Evolutionary conservation across 2,329 filamentous ascomycete genomes (phyloP).

Genomic region (Fusarium robinianum): DNA sequence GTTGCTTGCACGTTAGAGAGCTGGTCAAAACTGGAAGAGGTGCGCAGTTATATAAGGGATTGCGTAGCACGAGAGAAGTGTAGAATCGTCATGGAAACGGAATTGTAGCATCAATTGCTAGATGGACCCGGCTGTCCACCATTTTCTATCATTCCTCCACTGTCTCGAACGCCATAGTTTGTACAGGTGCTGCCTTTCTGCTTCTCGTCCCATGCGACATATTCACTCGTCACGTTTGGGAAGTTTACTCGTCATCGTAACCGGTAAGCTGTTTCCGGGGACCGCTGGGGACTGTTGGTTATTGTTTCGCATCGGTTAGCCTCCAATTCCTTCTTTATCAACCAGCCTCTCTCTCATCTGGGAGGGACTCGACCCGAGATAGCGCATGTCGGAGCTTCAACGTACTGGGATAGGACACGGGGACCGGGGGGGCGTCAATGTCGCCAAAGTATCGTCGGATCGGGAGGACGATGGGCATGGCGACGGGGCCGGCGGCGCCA

Average conservation of each 20-base stretch:
- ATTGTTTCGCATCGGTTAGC: slow-evolving; percentile 5
- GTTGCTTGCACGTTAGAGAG: slow-evolving; percentile 25
- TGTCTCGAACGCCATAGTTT: slow-evolving; percentile 34
- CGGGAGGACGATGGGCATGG: slow-evolving; percentile 73
- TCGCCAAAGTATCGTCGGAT: slow-evolving; percentile 76
- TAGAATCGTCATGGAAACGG: slow-evolving; percentile 25
- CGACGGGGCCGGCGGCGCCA: slow-evolving; percentile 72
- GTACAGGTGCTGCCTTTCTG: slow-evolving; percentile 29
- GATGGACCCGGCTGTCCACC: slow-evolving; percentile 26
- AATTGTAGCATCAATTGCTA: slow-evolving; percentile 38
- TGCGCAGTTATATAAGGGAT: slow-evolving; percentile 21
- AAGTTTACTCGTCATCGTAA: slow-evolving; percentile 59
- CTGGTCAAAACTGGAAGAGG: slow-evolving; percentile 15
- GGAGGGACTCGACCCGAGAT: background rate
- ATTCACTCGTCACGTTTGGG: slow-evolving; percentile 17
- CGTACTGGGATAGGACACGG: slow-evolving; percentile 92
- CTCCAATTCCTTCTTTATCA: slow-evolving; percentile 7
- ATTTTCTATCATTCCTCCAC: slow-evolving; percentile 26
- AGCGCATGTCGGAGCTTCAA: slow-evolving; percentile 24
- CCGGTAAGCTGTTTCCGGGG: slow-evolving; percentile 64
- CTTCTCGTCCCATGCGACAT: slow-evolving; percentile 10
- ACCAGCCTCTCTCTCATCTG: too few species aligned
- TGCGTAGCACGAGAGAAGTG: slow-evolving; percentile 11
- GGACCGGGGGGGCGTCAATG: slow-evolving; percentile 70
- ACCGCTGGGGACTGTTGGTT: slow-evolving; percentile 62